Percentiles rank a stretch among this genome's conserved stretches.
Conservation (phyloP, 1,139 yeast species). For the Candida sanyaensis region DNA sequence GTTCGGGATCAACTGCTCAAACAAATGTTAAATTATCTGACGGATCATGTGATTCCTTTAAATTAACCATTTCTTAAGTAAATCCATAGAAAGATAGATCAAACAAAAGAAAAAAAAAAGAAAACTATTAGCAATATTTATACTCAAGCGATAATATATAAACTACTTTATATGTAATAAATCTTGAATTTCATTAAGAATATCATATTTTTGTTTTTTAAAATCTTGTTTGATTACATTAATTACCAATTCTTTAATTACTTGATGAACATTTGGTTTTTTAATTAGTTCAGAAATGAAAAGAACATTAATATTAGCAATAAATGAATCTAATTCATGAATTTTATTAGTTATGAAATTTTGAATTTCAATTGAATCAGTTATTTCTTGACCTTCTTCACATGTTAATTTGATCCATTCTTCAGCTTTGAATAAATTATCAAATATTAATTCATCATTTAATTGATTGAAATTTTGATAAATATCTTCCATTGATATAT, state of each 20-base stretch:
- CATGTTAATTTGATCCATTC: not conserved
- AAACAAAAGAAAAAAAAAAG: too few relatives aligned
- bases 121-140: too few relatives aligned
- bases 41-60: slow-evolving; percentile 30
- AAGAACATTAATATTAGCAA: not conserved
- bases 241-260: not conserved
- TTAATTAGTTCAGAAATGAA: not conserved
- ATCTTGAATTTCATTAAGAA: not conserved
- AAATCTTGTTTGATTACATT: not conserved
- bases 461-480: not conserved
- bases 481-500: slow-evolving; percentile 1
- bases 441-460: not conserved
- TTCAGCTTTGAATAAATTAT: not conserved
- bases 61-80: slow-evolving; percentile 4
- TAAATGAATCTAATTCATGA: not conserved
- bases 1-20: slow-evolving; percentile 41
- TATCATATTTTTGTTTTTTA: not conserved
- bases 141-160: too few relatives aligned
- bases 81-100: not conserved
- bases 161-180: not conserved
- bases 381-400: not conserved
- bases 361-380: not conserved
- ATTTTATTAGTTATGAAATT: not conserved
- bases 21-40: slow-evolving; percentile 53
- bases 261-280: not conserved